A percentile compares a stretch with the other conserved stretches of the same genome.
These are phyloP conservation scores for Chalciporus piperatus DNA, from an alignment of 768 basidiomycete species.

Conservation along the genomic window DNA sequence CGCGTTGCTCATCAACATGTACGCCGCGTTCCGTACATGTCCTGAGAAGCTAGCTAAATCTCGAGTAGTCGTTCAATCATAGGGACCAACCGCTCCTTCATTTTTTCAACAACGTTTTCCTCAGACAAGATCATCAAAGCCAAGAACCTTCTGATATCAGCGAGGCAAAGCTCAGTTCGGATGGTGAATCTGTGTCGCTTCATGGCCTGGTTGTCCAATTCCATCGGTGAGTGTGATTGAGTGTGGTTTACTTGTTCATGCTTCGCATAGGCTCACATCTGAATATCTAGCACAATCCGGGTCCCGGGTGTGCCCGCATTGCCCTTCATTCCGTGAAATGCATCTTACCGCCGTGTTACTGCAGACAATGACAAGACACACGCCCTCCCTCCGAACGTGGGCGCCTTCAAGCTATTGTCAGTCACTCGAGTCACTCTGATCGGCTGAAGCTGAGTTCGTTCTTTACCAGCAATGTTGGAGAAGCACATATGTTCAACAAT, in stretches of 20 bases:
- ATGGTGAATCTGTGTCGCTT: not conserved
- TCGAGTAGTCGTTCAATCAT: not conserved
- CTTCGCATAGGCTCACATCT: not conserved
- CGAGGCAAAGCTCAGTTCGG: not conserved
- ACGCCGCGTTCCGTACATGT: not conserved
- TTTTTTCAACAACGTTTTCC: not conserved
- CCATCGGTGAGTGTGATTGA: not conserved
- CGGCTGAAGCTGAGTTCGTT: not conserved
- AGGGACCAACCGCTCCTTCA: not conserved
- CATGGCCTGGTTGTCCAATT: not conserved
- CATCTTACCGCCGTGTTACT: not conserved
- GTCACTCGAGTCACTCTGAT: not conserved
- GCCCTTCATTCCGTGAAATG: not conserved
- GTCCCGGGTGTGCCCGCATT: not conserved
- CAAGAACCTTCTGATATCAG: not conserved
- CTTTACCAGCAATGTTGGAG: constrained; percentile 15
- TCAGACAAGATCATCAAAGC: not conserved
- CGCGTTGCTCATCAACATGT: not conserved
- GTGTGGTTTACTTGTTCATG: not conserved
- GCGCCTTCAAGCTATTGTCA: constrained; percentile 23
- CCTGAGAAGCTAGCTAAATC: not conserved
- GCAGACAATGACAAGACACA: not conserved
- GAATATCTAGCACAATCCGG: not conserved
- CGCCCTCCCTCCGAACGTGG: constrained; percentile 25
- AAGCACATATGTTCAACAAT: not conserved